A percentile compares a stretch with the other conserved stretches of the same genome.
phyloP scores from a whole-genome alignment of 768 basidiomycete species.

The Tremella fuciformis region DNA sequence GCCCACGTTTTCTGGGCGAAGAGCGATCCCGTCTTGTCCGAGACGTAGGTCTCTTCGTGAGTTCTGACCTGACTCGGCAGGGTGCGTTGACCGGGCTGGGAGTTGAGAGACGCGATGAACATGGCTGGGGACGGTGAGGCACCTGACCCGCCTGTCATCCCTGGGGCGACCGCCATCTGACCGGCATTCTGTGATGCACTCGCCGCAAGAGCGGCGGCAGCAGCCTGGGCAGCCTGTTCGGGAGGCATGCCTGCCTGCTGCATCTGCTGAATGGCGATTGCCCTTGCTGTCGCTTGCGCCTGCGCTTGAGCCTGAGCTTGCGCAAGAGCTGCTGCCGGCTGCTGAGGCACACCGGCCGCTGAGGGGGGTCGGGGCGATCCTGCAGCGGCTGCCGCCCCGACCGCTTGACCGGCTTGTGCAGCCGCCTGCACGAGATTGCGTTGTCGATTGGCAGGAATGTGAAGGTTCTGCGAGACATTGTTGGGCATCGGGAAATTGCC shows the following conservation, averaged over 20 bases:
- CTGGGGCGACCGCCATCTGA: background rate
- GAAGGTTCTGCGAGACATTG: conserved; percentile 30
- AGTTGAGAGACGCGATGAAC: background rate
- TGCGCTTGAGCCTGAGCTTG: conserved; percentile 4
- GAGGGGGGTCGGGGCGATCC: background rate
- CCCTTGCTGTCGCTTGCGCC: background rate
- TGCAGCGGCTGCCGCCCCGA: background rate
- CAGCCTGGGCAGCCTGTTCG: background rate
- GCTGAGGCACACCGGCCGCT: background rate
- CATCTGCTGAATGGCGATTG: conserved; percentile 6
- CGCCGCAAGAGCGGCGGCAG: background rate
- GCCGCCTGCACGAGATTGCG: conserved; percentile 31
- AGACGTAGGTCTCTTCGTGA: background rate
- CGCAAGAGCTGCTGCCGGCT: background rate
- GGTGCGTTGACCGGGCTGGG: background rate
- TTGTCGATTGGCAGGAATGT: conserved; percentile 40
- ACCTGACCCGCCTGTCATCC: background rate
- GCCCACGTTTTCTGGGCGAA: conserved; percentile 26
- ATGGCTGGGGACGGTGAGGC: background rate
- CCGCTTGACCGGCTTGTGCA: conserved; percentile 6
- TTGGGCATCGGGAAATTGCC: conserved; percentile 16
- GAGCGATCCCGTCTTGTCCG: conserved; percentile 30
- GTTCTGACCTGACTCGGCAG: conserved; percentile 6
- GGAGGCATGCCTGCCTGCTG: conserved; percentile 5
- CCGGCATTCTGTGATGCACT: background rate